Evolutionary conservation across 495 filamentous ascomycete genomes (phyloP), one percentile per base, ranked within the genome.

Genomic region (Neurospora intermedia): DNA sequence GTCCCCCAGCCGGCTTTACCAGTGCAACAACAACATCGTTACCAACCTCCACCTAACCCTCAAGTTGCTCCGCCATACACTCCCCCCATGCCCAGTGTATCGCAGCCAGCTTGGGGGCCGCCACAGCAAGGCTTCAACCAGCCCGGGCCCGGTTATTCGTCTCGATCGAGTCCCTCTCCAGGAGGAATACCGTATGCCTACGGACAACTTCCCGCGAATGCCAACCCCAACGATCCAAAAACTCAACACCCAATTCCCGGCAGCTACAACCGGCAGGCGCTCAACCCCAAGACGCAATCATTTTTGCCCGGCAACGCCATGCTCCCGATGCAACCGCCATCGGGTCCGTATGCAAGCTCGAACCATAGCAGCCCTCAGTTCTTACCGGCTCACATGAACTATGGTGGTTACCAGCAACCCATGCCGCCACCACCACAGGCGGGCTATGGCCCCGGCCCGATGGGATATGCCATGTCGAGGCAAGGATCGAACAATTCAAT

Each of bases 211-310:
- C 93, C 93, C 4, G 88, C 84, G 16, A 89, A 93, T 75, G 84
- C 85, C 71, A 87, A 92, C 78, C 89, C 89, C 71, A 81, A 89
- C 46, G 87, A 89, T 70, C 85, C 90, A 54, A 89, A 91, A 78
- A 89, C 86, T 69, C 86, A 90, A 73, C 92, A 96, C 78, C 90
- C 92, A 40, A 87, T 97, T 54, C 92, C 93, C 16, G 93, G 92
- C 20, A 93, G 90, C 81, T 96, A 91, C 80, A 91, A 89, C 77
- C 85, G 93, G 31, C 91, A 93, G 77, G 87, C 91, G 27, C 97
- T 98, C 85, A 97, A 98, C 76, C 94, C 94, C 0, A 94, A 97
- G 81, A 97, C 92, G 13, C 91, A 94, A 73, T 89, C 93, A 3
- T 98, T 98, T 78, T 88, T 97, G 54, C 94, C 94, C 27, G 85